phyloP scores from a whole-genome alignment of 495 filamentous ascomycete species.

The Aspergillus bridgeri region DNA sequence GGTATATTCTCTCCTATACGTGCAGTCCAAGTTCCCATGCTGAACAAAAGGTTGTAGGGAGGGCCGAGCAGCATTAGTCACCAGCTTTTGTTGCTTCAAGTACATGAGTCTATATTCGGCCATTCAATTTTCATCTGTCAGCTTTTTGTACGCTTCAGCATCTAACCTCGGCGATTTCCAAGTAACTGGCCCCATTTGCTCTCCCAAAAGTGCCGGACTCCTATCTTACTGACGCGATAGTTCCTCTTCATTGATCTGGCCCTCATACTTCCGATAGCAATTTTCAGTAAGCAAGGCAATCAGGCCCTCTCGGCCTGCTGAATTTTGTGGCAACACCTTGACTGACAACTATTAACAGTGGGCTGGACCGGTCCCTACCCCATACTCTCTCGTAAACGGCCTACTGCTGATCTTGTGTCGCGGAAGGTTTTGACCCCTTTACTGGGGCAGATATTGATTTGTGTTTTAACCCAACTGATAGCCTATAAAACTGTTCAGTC shows the following conservation, averaged over 20 bases:
- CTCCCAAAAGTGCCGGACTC: background rate
- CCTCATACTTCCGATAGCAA: constrained; percentile 91
- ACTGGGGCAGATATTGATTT: constrained; percentile 82
- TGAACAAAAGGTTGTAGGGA: constrained; percentile 53
- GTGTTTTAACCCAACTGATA: constrained; percentile 71
- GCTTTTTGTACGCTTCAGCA: constrained; percentile 91
- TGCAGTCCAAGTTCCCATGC: background rate
- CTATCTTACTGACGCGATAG: constrained; percentile 31
- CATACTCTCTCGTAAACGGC: constrained; percentile 73
- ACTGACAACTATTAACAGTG: constrained; percentile 54
- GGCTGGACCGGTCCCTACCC: constrained; percentile 89
- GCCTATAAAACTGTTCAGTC: constrained; percentile 66
- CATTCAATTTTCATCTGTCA: constrained; percentile 98
- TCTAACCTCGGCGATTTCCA: constrained; percentile 98
- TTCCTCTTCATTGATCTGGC: constrained; percentile 93
- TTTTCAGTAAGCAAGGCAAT: constrained; percentile 67
- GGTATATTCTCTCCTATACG: constrained; percentile 34
- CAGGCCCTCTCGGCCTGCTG: background rate
- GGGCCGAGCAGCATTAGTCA: constrained; percentile 90
- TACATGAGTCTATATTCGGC: constrained; percentile 99
- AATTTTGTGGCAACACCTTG: background rate
- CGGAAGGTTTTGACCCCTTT: constrained; percentile 89
- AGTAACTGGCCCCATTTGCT: constrained; percentile 35
- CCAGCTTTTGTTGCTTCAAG: constrained; percentile 99
- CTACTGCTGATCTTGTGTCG: constrained; percentile 89